phyloP scores from a whole-genome alignment of 2,329 filamentous ascomycete genomes.

The Curvularia hawaiiensis region DNA sequence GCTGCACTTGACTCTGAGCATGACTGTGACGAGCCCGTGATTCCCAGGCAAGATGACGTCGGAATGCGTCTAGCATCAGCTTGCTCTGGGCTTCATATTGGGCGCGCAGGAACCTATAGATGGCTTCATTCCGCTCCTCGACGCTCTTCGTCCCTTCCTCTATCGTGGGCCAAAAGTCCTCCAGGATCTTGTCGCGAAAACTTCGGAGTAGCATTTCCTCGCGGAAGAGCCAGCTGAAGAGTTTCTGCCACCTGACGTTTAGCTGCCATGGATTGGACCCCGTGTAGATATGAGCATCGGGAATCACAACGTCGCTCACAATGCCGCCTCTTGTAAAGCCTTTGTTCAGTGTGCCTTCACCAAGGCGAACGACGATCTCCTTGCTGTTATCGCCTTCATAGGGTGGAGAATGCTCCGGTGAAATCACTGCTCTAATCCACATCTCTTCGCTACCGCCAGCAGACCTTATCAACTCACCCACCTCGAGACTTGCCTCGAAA shows the following conservation, averaged over 20 bases:
- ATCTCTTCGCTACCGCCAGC: neutral
- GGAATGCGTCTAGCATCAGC: neutral
- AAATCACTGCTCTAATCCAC: neutral
- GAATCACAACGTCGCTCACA: slow-evolving; percentile 5
- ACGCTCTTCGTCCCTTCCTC: no score
- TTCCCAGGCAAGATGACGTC: neutral
- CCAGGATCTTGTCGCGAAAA: neutral
- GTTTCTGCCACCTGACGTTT: slow-evolving; percentile 9
- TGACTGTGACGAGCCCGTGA: neutral
- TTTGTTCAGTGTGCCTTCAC: neutral
- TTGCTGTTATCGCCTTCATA: neutral
- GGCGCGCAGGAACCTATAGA: neutral
- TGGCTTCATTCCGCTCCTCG: neutral
- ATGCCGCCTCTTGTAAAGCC: slow-evolving; percentile 9
- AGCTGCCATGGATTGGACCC: neutral
- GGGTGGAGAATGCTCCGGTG: neutral
- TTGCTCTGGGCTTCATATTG: neutral
- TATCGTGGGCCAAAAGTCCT: neutral
- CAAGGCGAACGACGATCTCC: neutral
- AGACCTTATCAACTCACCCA: neutral
- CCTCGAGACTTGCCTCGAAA: neutral
- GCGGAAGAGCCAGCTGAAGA: slow-evolving; percentile 7
- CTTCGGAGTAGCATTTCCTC: slow-evolving; percentile 7
- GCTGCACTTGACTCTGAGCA: neutral
- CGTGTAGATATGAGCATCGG: neutral